Base-by-base conservation (phyloP, 768 basidiomycete genomes). In the Omphalotus guepiniiformis region DNA sequence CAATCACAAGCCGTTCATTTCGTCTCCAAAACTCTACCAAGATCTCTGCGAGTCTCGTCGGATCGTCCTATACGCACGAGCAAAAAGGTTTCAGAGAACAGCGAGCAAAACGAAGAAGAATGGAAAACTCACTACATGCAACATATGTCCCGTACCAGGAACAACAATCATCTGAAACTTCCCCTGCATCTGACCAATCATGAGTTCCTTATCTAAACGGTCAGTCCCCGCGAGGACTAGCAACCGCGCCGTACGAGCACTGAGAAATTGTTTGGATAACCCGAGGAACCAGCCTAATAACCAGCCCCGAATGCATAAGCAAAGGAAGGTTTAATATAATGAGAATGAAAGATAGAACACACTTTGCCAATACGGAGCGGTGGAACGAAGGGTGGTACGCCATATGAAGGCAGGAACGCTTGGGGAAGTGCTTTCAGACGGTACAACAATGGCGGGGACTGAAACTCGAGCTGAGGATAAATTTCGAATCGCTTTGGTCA, bases 181-280 rank as follows among this genome's bases (percentile, higher is more conserved):
- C 58, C 85, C 90, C 62, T 85, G 91, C 92, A 95, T 94, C 60
- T 94, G 92, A 1, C 88, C 96, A 41, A 98, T 93, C 86, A 95
- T 96, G 38, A 99, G 75, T 55, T 91, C 83, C 55, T 81, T 86
- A 59, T 99, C 96, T 3, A 98, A 78, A 15, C 93, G 75, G 56
- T 99, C 96, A 15, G 93, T 83, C 0, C 94, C 95, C 0, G 96
- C 96, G 13, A 99, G 72, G 7, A 98, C 79, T 19, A 99, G 79
- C 22, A 99, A 67, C 23, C 94, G 82, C 0, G 94, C 95, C 0
- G 90, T 79, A 12, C 85, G 79, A 0, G 82, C 79, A 0, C 75
- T 65, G 1, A 98, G 74, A 66, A 99, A 99, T 19, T 75, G 74
- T n/a, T 63, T 65, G 3, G 92, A 94, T 1, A 99, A 73, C 0